Conservation (phyloP, 2,329 filamentous ascomycete species). For the Alternaria ethzedia region DNA sequence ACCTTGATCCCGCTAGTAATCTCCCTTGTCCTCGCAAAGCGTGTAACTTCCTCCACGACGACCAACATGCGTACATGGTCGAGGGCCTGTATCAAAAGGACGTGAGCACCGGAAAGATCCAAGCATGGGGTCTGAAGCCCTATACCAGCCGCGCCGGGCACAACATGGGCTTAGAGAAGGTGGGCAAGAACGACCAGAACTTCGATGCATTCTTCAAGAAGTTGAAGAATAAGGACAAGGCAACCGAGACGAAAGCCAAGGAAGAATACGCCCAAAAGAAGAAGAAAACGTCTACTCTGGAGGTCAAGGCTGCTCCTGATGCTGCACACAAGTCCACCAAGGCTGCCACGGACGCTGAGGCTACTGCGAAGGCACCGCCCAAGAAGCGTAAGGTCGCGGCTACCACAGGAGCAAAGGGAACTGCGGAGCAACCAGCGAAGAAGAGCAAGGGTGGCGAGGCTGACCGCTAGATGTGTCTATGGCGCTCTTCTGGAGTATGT, state of each 20-base stretch:
- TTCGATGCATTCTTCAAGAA: background rate
- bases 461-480: background rate
- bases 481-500: background rate
- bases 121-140: background rate
- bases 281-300: background rate
- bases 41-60: background rate
- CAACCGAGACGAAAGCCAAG: background rate
- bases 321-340: background rate
- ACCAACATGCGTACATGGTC: background rate
- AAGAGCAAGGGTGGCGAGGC: background rate
- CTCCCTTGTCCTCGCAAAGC: background rate
- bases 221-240: background rate
- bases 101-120: background rate
- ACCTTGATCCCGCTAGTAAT: background rate
- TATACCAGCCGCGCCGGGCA: background rate
- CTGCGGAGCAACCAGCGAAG: background rate
- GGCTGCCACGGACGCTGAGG: background rate
- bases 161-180: background rate
- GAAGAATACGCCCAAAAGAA: background rate
- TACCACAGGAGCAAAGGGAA: background rate
- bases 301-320: background rate
- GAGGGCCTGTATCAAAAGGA: background rate
- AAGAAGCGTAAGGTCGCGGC: background rate
- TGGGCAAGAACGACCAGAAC: background rate
- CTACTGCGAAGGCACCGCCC: background rate